phyloP scores from a whole-genome alignment of 352 stramenopile species.

The Aphanomyces invadans region DNA sequence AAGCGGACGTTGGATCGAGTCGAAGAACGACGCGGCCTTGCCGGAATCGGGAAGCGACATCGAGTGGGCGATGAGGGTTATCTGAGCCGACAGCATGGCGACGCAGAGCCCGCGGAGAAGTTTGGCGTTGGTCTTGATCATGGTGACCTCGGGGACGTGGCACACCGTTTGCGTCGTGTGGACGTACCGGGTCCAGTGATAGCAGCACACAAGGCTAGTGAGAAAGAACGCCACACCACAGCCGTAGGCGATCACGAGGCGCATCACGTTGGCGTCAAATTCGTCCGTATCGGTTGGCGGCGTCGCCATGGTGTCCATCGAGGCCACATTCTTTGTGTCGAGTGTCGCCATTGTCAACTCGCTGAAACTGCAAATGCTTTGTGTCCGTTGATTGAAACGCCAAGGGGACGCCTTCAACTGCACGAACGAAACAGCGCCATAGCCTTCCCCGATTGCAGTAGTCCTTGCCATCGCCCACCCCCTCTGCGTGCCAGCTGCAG shows the following conservation, averaged over 20 bases:
- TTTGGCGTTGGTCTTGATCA: slow-evolving; percentile 19
- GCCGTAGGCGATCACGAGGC: neutral
- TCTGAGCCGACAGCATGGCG: neutral
- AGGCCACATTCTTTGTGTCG: no score
- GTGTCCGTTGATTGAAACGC: no score
- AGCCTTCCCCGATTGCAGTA: no score
- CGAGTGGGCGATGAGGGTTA: slow-evolving; percentile 1
- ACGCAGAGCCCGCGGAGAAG: slow-evolving; percentile 13
- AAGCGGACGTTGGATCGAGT: slow-evolving; percentile 8
- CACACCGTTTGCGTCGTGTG: neutral
- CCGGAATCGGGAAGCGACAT: slow-evolving; percentile 2
- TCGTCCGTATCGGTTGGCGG: neutral
- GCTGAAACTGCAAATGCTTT: no score
- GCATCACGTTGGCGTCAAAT: slow-evolving; percentile 9
- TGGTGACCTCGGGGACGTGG: slow-evolving; percentile 7
- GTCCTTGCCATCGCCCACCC: no score
- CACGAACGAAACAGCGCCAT: no score
- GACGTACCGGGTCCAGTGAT: neutral
- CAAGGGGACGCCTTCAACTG: no score
- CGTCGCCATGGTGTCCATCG: neutral
- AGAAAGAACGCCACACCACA: slow-evolving; percentile 1
- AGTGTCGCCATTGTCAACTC: no score
- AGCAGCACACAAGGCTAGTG: neutral
- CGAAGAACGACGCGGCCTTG: neutral
- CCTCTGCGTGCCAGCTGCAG: no score